phyloP scores from a whole-genome alignment of 2,329 filamentous ascomycete genomes.

The Stachybotrys elegans region DNA sequence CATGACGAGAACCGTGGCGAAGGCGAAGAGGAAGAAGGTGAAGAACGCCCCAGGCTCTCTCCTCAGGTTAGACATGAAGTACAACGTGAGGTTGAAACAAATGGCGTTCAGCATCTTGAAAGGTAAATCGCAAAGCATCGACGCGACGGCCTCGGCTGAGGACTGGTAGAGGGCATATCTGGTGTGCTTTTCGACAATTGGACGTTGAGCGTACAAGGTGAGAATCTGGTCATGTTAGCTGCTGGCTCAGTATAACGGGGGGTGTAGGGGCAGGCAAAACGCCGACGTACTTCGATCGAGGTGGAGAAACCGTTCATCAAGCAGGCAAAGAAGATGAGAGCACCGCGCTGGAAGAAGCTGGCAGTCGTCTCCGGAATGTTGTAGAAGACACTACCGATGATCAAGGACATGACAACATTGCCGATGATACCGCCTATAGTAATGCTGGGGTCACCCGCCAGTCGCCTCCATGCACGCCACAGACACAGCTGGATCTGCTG shows the following conservation, averaged over 20 bases:
- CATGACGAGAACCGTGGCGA: slow-evolving; percentile 26
- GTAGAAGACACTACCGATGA: slow-evolving; percentile 48
- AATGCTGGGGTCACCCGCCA: slow-evolving; percentile 32
- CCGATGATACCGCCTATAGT: slow-evolving; percentile 33
- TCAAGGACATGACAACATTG: slow-evolving; percentile 43
- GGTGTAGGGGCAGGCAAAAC: slow-evolving; percentile 6
- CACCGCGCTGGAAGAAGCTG: slow-evolving; percentile 41
- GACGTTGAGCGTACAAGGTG: slow-evolving; percentile 22
- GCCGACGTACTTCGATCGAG: slow-evolving; percentile 18
- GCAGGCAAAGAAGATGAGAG: slow-evolving; percentile 45
- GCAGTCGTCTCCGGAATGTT: slow-evolving; percentile 34
- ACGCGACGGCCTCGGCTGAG: slow-evolving; percentile 21
- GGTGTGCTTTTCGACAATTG: slow-evolving; percentile 28
- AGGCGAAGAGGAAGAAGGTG: slow-evolving; percentile 37
- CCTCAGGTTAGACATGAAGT: slow-evolving; percentile 42
- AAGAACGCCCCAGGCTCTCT: slow-evolving; percentile 41
- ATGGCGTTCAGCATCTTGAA: slow-evolving; percentile 32
- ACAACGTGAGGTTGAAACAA: slow-evolving; percentile 38
- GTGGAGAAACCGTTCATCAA: slow-evolving; percentile 43
- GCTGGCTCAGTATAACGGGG: slow-evolving; percentile 1
- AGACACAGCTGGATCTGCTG: slow-evolving; percentile 15
- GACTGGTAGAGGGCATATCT: slow-evolving; percentile 30
- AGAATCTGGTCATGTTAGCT: slow-evolving; percentile 14
- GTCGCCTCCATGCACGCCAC: slow-evolving; percentile 30
- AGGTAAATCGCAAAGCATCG: slow-evolving; percentile 34